Base-by-base conservation (phyloP, 2,329 filamentous ascomycete species). In the Fusarium musae region DNA sequence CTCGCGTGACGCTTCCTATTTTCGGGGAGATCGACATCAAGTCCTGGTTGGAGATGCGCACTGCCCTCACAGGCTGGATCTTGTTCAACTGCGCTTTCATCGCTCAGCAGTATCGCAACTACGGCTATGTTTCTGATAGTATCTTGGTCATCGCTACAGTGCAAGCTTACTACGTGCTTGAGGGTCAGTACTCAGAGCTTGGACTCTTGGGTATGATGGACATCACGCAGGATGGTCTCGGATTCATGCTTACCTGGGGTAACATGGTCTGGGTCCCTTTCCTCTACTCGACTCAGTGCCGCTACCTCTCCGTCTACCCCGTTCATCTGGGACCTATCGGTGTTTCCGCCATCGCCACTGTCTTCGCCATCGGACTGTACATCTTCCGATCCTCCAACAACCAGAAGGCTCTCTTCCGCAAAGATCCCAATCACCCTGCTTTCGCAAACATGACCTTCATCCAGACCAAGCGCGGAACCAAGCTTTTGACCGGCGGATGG, bases 331-430 rank as follows among this genome's bases (percentile, higher is more conserved):
- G 94, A 5, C 83, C 87, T 59, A 75, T 83, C 11, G 93, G 92
- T 13, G 85, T 93, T 17, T 82, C 87, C 1, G 87, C 86, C 13
- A 91, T 97, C 17, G 82, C 92, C 26, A 85, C 85, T 5, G 86
- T 95, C 10, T 90, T 95, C 52, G 85, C 86, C 1, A 79, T 88
- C 2, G 95, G 94, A 11, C 94, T 96, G 81, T 92, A 89, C 80
- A 94, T 97, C 79, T 98, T 98, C 90, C 94, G 95, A 65, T 85
- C 92, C 17, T 89, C 93, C 79, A 98, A 98, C 86, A 93, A 91
- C 80, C 92, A 97, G 84, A 98, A 97, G 89, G 96, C 96, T 82
- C 87, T 89, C n/a, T 98, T 98, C 89, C 91, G 96, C 63, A 95
- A 89, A 26, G 89, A 97, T 80, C 95, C 95, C 19, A 86, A 92